Conservation (phyloP, 352 stramenopile genomes). For the Pelagophyceae sp. region DNA sequence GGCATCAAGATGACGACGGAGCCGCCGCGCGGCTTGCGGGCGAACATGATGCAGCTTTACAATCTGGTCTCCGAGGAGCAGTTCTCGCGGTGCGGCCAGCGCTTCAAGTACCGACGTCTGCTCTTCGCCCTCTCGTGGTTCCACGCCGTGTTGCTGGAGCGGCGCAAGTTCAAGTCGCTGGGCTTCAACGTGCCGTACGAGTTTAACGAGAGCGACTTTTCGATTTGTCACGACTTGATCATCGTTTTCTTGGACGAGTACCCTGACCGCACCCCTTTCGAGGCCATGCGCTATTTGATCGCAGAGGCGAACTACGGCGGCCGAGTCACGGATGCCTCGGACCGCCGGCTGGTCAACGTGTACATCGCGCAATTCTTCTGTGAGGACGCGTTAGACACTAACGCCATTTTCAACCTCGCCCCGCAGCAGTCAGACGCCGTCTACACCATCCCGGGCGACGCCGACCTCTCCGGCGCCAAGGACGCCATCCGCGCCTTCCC, state of each 20-base stretch:
- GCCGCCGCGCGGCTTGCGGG: constrained; percentile 75
- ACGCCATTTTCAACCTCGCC: constrained; percentile 1
- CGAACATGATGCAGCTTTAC: constrained; percentile 84
- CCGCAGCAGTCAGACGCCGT: constrained; percentile 29
- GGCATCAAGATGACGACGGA: constrained; percentile 94
- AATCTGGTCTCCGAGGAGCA: constrained; percentile 65
- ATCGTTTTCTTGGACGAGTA: constrained; percentile 72
- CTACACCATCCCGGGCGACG: constrained; percentile 83
- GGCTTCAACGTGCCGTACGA: constrained; percentile 95
- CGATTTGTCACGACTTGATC: constrained; percentile 87
- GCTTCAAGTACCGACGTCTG: constrained; percentile 74
- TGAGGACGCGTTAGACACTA: constrained; percentile 44
- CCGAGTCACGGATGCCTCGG: constrained; percentile 88
- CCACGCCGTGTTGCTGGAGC: constrained; percentile 83
- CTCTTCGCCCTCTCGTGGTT: constrained; percentile 92
- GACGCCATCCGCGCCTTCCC: constrained; percentile 79
- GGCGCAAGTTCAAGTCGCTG: constrained; percentile 89
- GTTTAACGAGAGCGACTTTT: constrained; percentile 93
- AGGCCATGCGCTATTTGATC: constrained; percentile 87
- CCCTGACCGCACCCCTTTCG: constrained; percentile 29
- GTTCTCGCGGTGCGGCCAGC: constrained; percentile 27
- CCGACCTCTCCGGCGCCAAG: constrained; percentile 68
- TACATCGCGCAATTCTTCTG: constrained; percentile 91
- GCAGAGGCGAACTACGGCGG: constrained; percentile 90
- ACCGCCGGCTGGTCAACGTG: constrained; percentile 83